Evolutionary conservation across 768 basidiomycete genomes (phyloP), one percentile per base, ranked within the genome.

Genomic region (Termitomyces sp.): DNA sequence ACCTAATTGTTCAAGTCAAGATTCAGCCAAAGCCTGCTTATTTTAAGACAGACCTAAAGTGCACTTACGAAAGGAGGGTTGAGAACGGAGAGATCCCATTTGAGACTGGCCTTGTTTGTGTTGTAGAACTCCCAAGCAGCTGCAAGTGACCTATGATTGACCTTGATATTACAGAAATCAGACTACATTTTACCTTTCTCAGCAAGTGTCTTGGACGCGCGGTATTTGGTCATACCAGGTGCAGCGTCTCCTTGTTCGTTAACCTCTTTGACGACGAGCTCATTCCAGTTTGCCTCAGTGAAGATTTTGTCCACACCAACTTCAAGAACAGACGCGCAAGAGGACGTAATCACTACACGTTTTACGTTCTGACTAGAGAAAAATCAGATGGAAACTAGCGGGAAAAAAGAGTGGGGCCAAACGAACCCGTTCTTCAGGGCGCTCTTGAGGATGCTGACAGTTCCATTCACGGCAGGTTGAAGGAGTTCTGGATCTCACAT

Each of bases 391-490:
- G 36, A 40, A 41, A n/a, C 27, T 42, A n/a, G 25, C 9, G 15
- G 0, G 9, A 16, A n/a, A 25, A 45, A 2, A 7, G 9, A 9
- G 29, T 29, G 29, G 9, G 3, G 1, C 18, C 4, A 16, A 10
- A 58, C 70, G 20, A 57, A 84, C 81, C 74, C 77, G 59, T 81
- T 63, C 64, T 82, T 84, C 52, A 79, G 64, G 9, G 82, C 77
- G 41, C 82, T 82, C 56, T 81, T 70, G 23, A 93, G 70, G 13
- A 92, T 73, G 6, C 82, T 76, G 1, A 80, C 61, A 0, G 90
- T 92, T 1, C 91, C 90, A 3, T 81, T 70, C 3, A 92, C 79
- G 23, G 91, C 91, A 5, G 91, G 91, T 16, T 66, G 67, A 57
- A 90, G 83, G 36, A 89, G 61, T 56, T 88, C 85, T 86, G 42